Conservation (phyloP, 1,284 basidiomycete genomes). For the Heterobasidion irregulare region DNA sequence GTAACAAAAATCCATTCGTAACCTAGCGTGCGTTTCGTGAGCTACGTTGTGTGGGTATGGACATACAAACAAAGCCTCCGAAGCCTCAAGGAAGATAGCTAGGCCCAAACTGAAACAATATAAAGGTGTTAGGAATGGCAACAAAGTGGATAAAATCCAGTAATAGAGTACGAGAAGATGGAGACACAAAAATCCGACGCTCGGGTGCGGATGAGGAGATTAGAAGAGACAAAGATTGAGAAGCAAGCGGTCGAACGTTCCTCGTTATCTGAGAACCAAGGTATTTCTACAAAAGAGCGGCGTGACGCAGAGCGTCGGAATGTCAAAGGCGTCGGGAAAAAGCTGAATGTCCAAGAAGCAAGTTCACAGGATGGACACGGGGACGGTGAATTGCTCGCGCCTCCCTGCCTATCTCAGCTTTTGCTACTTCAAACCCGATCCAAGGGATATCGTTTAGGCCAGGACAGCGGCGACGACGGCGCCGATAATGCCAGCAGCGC, state of each 20-base stretch:
- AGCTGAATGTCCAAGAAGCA: conserved; percentile 5
- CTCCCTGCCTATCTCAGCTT: background rate
- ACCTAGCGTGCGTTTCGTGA: background rate
- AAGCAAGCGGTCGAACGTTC: background rate
- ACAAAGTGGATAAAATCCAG: background rate
- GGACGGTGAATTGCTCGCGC: background rate
- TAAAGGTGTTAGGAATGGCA: background rate
- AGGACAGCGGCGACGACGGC: conserved; percentile 37
- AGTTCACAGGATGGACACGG: background rate
- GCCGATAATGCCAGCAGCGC: conserved; percentile 36
- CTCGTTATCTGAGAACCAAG: too few species aligned
- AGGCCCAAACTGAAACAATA: background rate
- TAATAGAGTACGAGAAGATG: conserved; percentile 1
- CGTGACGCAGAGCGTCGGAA: background rate
- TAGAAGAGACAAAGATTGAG: background rate
- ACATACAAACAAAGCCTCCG: background rate
- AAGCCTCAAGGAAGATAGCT: background rate
- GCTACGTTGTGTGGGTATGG: background rate
- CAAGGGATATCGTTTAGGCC: conserved; percentile 6
- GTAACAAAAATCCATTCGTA: background rate
- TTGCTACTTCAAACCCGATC: background rate
- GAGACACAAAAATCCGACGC: background rate
- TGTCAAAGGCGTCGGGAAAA: background rate
- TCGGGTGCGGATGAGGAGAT: too few species aligned
- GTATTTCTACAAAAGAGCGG: background rate